Percentiles rank a stretch among this genome's conserved stretches.
These are phyloP conservation scores for Pterulicium gracile DNA, from an alignment of 1,284 basidiomycete genomes.

Conservation along the genomic window DNA sequence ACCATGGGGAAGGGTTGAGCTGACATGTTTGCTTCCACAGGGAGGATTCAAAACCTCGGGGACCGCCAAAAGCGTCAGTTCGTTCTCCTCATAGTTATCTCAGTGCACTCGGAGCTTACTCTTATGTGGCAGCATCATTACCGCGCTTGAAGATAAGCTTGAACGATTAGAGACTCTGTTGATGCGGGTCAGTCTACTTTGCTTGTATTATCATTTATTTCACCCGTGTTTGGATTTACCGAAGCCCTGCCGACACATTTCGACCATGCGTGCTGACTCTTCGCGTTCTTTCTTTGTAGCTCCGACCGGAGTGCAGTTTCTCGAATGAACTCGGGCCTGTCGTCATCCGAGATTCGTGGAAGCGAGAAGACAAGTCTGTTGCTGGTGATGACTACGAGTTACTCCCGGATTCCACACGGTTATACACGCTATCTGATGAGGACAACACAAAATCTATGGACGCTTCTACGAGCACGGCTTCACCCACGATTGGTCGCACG, in stretches of 20 bases:
- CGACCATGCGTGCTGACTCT: conserved; percentile 4
- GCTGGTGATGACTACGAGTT: not conserved
- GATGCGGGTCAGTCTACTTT: conserved; percentile 41
- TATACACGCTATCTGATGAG: not conserved
- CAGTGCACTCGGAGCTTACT: conserved; percentile 8
- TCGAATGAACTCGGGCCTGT: conserved; percentile 57
- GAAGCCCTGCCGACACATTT: no score
- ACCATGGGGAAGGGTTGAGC: no score
- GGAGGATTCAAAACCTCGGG: conserved; percentile 71
- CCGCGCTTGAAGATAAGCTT: conserved; percentile 65
- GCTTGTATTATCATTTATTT: no score
- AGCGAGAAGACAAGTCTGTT: conserved; percentile 23
- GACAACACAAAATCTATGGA: not conserved
- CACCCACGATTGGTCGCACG: not conserved
- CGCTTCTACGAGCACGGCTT: not conserved
- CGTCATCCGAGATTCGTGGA: conserved; percentile 67
- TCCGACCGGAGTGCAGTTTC: conserved; percentile 61
- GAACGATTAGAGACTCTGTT: conserved; percentile 64
- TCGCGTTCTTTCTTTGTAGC: conserved; percentile 28
- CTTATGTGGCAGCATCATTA: conserved; percentile 47
- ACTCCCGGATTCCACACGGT: not conserved
- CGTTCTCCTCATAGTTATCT: conserved; percentile 12
- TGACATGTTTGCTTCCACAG: conserved; percentile 30
- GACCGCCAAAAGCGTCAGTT: conserved; percentile 77
- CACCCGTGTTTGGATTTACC: no score